These are phyloP conservation scores for Gardenia jasminoides DNA, from an alignment of 257 asterid genomes.

Conservation along the genomic window DNA sequence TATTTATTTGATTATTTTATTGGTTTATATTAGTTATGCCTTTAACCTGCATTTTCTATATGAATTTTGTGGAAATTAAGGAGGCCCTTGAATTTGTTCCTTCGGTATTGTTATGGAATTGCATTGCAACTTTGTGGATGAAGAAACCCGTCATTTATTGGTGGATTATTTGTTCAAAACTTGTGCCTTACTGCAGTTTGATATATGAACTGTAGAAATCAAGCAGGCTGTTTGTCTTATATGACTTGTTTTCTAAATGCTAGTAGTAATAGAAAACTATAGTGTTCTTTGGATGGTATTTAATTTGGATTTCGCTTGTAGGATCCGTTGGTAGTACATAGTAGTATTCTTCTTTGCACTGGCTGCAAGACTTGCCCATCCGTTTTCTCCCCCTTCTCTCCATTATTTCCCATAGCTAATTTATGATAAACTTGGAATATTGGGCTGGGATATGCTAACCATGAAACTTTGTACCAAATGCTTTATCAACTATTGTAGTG, in stretches of 20 bases:
- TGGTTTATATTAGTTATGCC: background rate
- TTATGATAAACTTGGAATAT: background rate
- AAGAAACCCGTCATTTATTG: background rate
- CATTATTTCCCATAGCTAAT: background rate
- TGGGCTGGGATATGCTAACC: background rate
- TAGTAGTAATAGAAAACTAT: background rate
- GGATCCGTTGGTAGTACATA: background rate
- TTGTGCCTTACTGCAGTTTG: background rate
- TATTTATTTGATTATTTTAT: background rate
- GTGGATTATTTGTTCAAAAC: background rate
- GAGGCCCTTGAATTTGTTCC: background rate
- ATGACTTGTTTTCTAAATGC: background rate
- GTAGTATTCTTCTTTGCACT: background rate
- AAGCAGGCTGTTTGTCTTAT: background rate
- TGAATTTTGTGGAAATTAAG: background rate
- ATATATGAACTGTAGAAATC: background rate
- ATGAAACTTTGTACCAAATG: background rate
- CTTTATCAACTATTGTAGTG: background rate
- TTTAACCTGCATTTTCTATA: background rate
- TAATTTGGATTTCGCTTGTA: constrained; percentile 1
- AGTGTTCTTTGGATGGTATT: background rate
- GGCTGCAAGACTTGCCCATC: background rate
- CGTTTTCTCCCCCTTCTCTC: background rate
- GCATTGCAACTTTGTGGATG: background rate
- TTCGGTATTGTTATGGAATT: background rate